A percentile compares a stretch with the other conserved stretches of the same genome.
Conservation (phyloP, 2,329 filamentous ascomycete species). For the Davidsoniella neocaledoniae region DNA sequence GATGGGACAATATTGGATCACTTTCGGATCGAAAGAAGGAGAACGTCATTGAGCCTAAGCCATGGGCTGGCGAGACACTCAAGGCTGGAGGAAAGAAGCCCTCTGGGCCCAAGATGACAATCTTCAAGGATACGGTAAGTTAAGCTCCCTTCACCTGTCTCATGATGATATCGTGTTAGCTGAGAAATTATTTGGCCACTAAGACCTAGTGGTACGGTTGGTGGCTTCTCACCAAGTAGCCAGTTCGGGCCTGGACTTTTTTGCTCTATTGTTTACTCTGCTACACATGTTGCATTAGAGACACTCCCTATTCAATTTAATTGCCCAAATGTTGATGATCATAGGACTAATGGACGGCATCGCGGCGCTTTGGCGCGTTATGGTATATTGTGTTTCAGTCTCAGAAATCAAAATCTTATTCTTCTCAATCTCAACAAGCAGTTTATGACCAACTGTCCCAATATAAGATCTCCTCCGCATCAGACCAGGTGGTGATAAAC, state of each 20-base stretch:
- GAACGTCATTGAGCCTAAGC: constrained; percentile 68
- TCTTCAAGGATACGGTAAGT: constrained; percentile 95
- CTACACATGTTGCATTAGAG: neutral
- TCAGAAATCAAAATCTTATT: constrained; percentile 25
- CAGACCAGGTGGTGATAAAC: constrained; percentile 68
- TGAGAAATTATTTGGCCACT: too few relatives aligned
- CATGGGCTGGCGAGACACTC: constrained; percentile 83
- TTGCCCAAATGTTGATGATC: constrained; percentile 62
- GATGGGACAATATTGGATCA: constrained; percentile 86
- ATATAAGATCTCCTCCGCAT: constrained; percentile 50
- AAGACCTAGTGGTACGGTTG: too few relatives aligned
- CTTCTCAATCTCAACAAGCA: constrained; percentile 7
- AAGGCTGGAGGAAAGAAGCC: constrained; percentile 73
- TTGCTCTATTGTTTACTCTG: neutral
- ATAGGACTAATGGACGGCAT: constrained; percentile 71
- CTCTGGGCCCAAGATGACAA: constrained; percentile 58
- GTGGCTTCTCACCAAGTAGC: too few relatives aligned
- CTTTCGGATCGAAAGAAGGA: constrained; percentile 85
- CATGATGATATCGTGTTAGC: too few relatives aligned
- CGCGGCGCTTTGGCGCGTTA: constrained; percentile 14
- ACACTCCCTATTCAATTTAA: constrained; percentile 19
- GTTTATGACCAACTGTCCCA: constrained; percentile 35
- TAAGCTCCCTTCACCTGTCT: constrained; percentile 17
- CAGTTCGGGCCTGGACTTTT: neutral
- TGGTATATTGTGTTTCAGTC: constrained; percentile 34